phyloP scores from a whole-genome alignment of 2,329 filamentous ascomycete genomes.

The Amesomyces nigricolor region DNA sequence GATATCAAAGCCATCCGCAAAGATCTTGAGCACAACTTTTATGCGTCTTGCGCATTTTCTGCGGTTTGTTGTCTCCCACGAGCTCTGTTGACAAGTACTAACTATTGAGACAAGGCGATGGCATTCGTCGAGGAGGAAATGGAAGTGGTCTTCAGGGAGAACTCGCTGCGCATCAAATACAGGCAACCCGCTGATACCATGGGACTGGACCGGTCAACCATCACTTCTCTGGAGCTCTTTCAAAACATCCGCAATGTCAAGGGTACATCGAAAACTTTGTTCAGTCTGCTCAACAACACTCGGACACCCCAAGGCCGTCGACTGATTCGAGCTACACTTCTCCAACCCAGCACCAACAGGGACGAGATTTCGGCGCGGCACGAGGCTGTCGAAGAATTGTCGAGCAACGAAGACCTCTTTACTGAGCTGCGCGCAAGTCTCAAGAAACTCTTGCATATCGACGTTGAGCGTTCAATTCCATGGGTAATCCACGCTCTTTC shows the following conservation, averaged over 20 bases:
- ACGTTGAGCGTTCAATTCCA: slow-evolving; percentile 19
- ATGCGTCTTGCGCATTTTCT: slow-evolving; percentile 23
- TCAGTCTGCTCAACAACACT: slow-evolving; percentile 80
- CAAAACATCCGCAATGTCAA: slow-evolving; percentile 75
- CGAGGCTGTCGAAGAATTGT: slow-evolving; percentile 77
- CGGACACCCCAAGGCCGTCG: slow-evolving; percentile 83
- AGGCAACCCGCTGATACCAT: slow-evolving; percentile 86
- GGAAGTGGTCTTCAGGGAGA: slow-evolving; percentile 62
- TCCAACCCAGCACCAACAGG: slow-evolving; percentile 75
- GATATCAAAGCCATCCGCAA: slow-evolving; percentile 11
- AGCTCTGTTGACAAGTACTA: not conserved
- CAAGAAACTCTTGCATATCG: slow-evolving; percentile 19
- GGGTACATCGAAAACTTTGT: slow-evolving; percentile 70
- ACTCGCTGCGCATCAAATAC: slow-evolving; percentile 80
- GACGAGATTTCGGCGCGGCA: slow-evolving; percentile 66
- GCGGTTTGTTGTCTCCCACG: slow-evolving; percentile 16
- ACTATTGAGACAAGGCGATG: slow-evolving; percentile 55
- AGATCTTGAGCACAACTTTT: slow-evolving; percentile 22
- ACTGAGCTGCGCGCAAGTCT: slow-evolving; percentile 56
- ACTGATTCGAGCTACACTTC: slow-evolving; percentile 74
- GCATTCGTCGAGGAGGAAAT: slow-evolving; percentile 73
- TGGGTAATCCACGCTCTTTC: slow-evolving; percentile 39
- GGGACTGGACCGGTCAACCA: slow-evolving; percentile 90
- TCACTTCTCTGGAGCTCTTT: slow-evolving; percentile 80
- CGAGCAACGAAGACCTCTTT: slow-evolving; percentile 80